Evolutionary conservation across 2,329 filamentous ascomycete species (phyloP).

Genomic region (Ascochyta lentis): DNA sequence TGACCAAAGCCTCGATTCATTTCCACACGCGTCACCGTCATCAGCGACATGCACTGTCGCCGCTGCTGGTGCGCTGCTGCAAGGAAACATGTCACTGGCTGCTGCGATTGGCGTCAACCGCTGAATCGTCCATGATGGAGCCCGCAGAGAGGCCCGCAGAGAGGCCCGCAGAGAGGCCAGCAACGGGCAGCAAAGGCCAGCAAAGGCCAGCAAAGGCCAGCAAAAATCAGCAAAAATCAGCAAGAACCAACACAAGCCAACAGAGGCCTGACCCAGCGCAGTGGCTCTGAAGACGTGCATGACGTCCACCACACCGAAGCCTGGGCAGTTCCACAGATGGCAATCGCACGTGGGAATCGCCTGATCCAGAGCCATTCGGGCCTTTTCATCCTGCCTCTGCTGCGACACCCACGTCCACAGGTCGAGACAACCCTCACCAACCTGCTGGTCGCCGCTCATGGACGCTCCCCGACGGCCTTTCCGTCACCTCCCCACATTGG

Average conservation of each 20-base stretch:
- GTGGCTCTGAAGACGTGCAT: constrained; percentile 41
- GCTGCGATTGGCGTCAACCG: constrained; percentile 28
- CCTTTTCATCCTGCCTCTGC: constrained; percentile 7
- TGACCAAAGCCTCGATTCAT: constrained; percentile 25
- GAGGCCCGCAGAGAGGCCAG: neutral
- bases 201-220: too few relatives aligned
- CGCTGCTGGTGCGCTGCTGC: constrained; percentile 30
- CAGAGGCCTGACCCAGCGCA: constrained; percentile 34
- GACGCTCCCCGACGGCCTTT: constrained; percentile 19
- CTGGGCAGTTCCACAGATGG: constrained; percentile 27
- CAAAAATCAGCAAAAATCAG: too few relatives aligned
- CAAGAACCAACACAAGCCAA: constrained; percentile 5
- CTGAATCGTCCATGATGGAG: constrained; percentile 27
- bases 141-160: constrained; percentile 1
- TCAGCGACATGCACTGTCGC: constrained; percentile 21
- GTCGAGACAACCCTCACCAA: constrained; percentile 13
- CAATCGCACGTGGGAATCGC: constrained; percentile 37
- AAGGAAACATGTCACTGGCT: constrained; percentile 21
- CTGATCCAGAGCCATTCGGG: constrained; percentile 24
- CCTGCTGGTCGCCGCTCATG: constrained; percentile 11
- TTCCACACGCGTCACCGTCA: constrained; percentile 13
- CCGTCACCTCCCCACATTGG: constrained; percentile 14
- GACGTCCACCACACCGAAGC: constrained; percentile 32
- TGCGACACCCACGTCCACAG: neutral
- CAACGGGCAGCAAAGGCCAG: too few relatives aligned